Conservation (phyloP, 208 protist species). For the Acanthamoeba lenticulata region DNA sequence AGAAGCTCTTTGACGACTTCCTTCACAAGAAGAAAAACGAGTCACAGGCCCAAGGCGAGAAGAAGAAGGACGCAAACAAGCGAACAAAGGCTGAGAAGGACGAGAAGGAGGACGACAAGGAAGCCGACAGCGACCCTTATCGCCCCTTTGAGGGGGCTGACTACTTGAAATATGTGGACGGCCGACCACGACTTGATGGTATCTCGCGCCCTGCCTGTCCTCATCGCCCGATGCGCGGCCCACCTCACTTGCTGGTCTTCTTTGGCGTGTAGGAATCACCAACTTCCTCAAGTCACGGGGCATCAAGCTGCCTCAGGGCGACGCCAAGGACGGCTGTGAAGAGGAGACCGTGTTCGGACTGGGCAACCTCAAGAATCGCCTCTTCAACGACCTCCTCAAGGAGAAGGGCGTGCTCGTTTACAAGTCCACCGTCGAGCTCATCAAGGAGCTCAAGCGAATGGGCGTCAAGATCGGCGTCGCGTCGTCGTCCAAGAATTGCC, state of each 20-base stretch:
- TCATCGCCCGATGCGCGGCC: background rate
- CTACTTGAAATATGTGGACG: constrained; percentile 58
- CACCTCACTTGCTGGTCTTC: background rate
- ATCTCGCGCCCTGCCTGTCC: background rate
- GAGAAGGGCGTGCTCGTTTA: constrained; percentile 46
- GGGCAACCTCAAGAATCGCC: constrained; percentile 45
- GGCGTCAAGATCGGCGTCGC: constrained; percentile 61
- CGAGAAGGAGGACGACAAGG: background rate
- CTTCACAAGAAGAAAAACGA: constrained; percentile 49
- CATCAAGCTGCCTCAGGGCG: background rate
- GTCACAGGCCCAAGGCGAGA: background rate
- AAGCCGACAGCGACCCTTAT: background rate
- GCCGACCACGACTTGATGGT: constrained; percentile 4
- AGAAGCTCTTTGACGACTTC: constrained; percentile 64
- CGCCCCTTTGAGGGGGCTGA: background rate
- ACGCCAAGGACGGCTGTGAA: background rate
- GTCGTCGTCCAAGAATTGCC: constrained; percentile 61
- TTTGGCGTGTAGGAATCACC: background rate
- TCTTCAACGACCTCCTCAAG: constrained; percentile 47
- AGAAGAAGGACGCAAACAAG: background rate
- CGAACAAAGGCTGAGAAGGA: background rate
- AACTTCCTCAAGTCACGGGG: background rate
- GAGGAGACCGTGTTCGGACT: background rate
- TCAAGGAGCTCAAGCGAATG: constrained; percentile 47
- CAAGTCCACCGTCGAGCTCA: constrained; percentile 15